Evolutionary conservation across 371 early-diverging fungal genomes (phyloP).

Genomic region (Dichotomocladium elegans): DNA sequence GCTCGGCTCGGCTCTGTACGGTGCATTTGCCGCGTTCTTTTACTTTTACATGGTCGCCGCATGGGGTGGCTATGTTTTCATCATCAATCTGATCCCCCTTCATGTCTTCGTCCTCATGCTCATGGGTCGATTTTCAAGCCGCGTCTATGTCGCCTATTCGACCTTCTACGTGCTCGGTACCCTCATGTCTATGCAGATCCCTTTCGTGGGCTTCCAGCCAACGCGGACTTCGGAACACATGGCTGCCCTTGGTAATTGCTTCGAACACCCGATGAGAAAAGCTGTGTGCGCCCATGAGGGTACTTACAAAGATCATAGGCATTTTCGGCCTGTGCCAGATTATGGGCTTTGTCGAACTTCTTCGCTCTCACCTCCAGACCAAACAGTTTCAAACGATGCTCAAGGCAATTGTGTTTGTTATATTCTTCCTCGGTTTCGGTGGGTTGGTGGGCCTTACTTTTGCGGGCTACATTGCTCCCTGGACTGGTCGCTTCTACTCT

Average conservation of each 20-base stretch:
- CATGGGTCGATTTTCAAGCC: constrained; percentile 94
- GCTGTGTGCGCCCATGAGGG: no score
- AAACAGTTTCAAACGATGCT: constrained; percentile 82
- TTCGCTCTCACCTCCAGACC: constrained; percentile 77
- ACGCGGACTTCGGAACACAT: constrained; percentile 97
- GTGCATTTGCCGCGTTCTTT: constrained; percentile 81
- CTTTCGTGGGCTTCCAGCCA: constrained; percentile 98
- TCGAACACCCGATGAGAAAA: no score
- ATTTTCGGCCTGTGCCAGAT: constrained; percentile 93
- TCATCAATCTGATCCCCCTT: constrained; percentile 96
- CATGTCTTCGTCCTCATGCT: constrained; percentile 91
- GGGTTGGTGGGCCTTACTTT: constrained; percentile 65
- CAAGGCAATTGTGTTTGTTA: constrained; percentile 60
- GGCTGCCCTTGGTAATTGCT: constrained; percentile 84
- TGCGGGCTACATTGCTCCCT: constrained; percentile 92
- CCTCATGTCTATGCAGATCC: constrained; percentile 95
- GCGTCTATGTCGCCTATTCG: constrained; percentile 94
- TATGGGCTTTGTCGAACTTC: constrained; percentile 81
- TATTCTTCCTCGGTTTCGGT: constrained; percentile 48
- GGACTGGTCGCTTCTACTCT: constrained; percentile 98
- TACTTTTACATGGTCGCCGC: constrained; percentile 99
- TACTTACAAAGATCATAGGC: constrained; percentile 53
- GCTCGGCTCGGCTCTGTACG: constrained; percentile 87
- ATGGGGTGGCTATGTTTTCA: constrained; percentile 99
- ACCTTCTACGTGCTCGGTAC: constrained; percentile 97